A percentile compares a stretch with the other conserved stretches of the same genome.
phyloP scores from a whole-genome alignment of 192 early-diverging fungal species.

The Backusella australiensis region DNA sequence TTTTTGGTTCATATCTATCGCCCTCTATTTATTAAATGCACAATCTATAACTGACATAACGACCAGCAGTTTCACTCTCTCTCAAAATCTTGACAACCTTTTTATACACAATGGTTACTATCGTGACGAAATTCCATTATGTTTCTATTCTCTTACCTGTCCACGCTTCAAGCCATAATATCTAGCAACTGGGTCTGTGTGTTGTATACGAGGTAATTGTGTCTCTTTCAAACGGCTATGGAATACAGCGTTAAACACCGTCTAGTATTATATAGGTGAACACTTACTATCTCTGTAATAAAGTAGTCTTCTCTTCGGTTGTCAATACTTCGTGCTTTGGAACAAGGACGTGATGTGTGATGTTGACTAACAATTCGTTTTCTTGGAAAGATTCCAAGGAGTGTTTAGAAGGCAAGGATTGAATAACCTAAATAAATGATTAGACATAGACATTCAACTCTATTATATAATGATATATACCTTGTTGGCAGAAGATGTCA shows the following conservation, averaged over 20 bases:
- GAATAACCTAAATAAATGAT: slow-evolving; percentile 49
- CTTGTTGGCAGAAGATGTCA: slow-evolving; percentile 87
- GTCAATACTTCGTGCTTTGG: slow-evolving; percentile 88
- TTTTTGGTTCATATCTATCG: background rate
- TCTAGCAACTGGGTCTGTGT: slow-evolving; percentile 88
- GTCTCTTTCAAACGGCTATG: slow-evolving; percentile 87
- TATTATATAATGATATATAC: slow-evolving; percentile 13
- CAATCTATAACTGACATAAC: slow-evolving; percentile 95
- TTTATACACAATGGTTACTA: slow-evolving; percentile 3
- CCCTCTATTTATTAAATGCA: slow-evolving; percentile 66
- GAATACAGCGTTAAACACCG: background rate
- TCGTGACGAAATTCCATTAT: background rate
- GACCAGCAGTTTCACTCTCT: slow-evolving; percentile 94
- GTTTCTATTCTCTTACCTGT: slow-evolving; percentile 45
- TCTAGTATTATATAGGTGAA: background rate
- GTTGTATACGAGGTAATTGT: slow-evolving; percentile 90
- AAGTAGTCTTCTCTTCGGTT: slow-evolving; percentile 86
- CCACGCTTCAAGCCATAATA: slow-evolving; percentile 92
- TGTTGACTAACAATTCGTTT: slow-evolving; percentile 93
- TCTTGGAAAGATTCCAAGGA: slow-evolving; percentile 87
- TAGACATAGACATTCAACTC: too few species aligned
- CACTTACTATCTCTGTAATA: slow-evolving; percentile 88
- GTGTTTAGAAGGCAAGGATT: slow-evolving; percentile 67
- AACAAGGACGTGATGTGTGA: slow-evolving; percentile 93
- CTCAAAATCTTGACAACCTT: slow-evolving; percentile 92